Percentiles rank a stretch among this genome's conserved stretches.
Evolutionary conservation across 1,139 yeast species (phyloP).

Genomic region (Yamadazyma sp.): DNA sequence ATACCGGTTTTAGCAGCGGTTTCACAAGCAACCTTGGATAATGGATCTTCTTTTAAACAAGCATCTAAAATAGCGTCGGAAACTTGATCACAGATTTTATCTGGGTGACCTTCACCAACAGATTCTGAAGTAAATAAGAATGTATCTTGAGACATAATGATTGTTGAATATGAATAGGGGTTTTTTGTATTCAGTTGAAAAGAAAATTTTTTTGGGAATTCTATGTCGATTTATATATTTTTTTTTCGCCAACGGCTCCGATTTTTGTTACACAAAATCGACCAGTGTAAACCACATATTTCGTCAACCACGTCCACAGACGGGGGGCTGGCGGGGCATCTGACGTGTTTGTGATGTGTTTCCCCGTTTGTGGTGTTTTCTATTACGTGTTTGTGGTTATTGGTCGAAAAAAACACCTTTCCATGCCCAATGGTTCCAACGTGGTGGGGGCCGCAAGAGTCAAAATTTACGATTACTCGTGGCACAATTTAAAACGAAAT

Average conservation of each 20-base stretch:
- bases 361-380: not conserved
- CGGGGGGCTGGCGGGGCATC: not conserved
- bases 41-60: constrained; percentile 92
- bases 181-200: not conserved
- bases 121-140: constrained; percentile 94
- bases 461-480: not conserved
- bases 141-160: constrained; percentile 26
- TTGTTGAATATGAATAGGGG: not conserved
- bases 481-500: not conserved
- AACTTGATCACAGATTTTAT: constrained; percentile 99
- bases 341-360: not conserved
- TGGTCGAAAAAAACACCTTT: too few relatives aligned
- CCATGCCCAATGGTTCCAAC: not conserved
- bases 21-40: constrained; percentile 98
- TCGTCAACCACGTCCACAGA: not conserved
- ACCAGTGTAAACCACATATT: not conserved
- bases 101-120: constrained; percentile 99
- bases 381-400: too few relatives aligned
- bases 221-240: constrained; percentile 9
- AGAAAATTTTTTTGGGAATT: constrained; percentile 9
- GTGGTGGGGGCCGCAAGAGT: constrained; percentile 2
- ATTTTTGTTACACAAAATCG: constrained; percentile 8
- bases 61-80: constrained; percentile 98
- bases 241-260: constrained; percentile 3
- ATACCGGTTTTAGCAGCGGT: constrained; percentile 98